Conservation (phyloP, 495 filamentous ascomycete genomes). For the Penicillium coprophilum region DNA sequence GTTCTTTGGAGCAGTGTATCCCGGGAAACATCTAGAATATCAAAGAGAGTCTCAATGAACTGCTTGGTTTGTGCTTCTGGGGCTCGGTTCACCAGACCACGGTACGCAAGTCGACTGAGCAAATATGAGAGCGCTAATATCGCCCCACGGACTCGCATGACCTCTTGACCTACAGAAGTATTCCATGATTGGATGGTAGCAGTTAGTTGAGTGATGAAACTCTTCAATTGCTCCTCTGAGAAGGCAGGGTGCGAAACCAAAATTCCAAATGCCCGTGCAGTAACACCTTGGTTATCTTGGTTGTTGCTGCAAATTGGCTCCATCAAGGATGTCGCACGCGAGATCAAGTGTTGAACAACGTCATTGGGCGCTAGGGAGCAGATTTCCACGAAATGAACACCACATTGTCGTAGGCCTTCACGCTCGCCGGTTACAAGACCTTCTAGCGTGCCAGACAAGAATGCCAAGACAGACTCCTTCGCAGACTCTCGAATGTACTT, state of each 20-base stretch:
- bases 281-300: slow-evolving; percentile 57
- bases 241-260: slow-evolving; percentile 64
- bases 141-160: slow-evolving; percentile 61
- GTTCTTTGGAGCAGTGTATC: slow-evolving; percentile 60
- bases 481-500: slow-evolving; percentile 42
- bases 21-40: slow-evolving; percentile 49
- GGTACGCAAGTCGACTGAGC: slow-evolving; percentile 57
- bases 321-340: slow-evolving; percentile 50
- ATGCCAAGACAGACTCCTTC: slow-evolving; percentile 34
- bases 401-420: slow-evolving; percentile 53
- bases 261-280: slow-evolving; percentile 74
- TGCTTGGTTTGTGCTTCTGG: slow-evolving; percentile 35
- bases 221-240: slow-evolving; percentile 30
- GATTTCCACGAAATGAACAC: slow-evolving; percentile 64
- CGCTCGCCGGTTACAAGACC: slow-evolving; percentile 54
- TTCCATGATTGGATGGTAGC: slow-evolving; percentile 49
- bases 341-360: slow-evolving; percentile 50
- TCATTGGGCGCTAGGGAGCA: slow-evolving; percentile 59
- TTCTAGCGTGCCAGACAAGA: slow-evolving; percentile 56
- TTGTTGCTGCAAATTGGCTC: slow-evolving; percentile 68
- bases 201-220: slow-evolving; percentile 43
- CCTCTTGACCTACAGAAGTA: slow-evolving; percentile 57
- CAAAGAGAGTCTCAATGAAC: slow-evolving; percentile 43
- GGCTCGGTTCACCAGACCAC: slow-evolving; percentile 33
- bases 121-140: slow-evolving; percentile 58